Conservation (phyloP, 148 eudicot genomes). For the Vaccinium vitisidaea region DNA sequence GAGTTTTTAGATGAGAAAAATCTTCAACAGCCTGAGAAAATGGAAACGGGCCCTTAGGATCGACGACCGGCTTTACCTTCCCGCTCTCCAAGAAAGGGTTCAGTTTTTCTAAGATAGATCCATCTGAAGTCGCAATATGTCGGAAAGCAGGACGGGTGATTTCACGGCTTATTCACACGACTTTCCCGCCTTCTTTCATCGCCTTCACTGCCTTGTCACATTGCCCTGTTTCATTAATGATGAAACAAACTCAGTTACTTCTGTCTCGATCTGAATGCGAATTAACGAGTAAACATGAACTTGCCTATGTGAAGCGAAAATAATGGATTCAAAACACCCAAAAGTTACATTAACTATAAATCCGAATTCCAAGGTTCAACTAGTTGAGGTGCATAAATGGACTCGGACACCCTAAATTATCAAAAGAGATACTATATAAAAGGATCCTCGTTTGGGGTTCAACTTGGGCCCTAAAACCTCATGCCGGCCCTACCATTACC, state of each 20-base stretch:
- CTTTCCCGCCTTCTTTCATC: constrained; percentile 90
- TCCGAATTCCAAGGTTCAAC: no score
- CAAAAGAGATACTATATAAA: no score
- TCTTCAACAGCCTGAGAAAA: constrained; percentile 74
- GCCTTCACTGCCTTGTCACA: constrained; percentile 74
- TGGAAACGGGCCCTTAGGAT: constrained; percentile 78
- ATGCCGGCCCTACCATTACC: background rate
- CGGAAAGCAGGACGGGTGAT: constrained; percentile 83
- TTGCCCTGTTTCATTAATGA: constrained; percentile 42
- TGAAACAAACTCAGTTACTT: background rate
- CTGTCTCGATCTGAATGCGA: background rate
- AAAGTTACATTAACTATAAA: no score
- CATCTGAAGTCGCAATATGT: constrained; percentile 69
- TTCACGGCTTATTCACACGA: constrained; percentile 67
- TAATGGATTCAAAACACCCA: no score
- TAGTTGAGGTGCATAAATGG: no score
- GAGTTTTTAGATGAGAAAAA: constrained; percentile 72
- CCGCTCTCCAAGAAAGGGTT: constrained; percentile 81
- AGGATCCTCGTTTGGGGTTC: background rate
- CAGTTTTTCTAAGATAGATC: constrained; percentile 67
- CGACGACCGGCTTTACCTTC: constrained; percentile 70
- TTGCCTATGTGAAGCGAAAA: no score
- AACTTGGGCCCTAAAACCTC: background rate
- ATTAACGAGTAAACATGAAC: no score
- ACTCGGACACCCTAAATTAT: no score